phyloP scores from a whole-genome alignment of 805 yeast species.

The Sugiyamaella boreocaroliniensis region DNA sequence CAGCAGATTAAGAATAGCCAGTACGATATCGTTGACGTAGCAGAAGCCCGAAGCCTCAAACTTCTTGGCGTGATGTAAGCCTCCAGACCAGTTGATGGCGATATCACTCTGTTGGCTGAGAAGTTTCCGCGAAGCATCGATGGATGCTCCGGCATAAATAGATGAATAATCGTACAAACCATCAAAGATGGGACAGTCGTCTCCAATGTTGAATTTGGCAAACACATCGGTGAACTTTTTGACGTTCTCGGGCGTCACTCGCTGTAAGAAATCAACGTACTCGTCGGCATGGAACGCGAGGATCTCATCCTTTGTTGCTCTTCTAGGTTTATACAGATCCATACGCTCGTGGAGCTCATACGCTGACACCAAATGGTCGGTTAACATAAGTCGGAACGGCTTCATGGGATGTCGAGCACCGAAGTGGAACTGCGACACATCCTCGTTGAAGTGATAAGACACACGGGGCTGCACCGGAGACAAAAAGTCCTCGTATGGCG shows the following conservation, averaged over 20 bases:
- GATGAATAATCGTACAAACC: constrained; percentile 89
- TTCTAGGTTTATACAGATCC: constrained; percentile 81
- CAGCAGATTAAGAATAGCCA: constrained; percentile 72
- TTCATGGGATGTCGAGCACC: constrained; percentile 98
- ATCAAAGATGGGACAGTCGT: constrained; percentile 91
- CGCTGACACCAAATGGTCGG: constrained; percentile 82
- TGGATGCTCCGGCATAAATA: constrained; percentile 80
- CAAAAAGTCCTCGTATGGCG: constrained; percentile 41
- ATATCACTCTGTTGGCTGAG: constrained; percentile 79
- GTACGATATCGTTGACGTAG: constrained; percentile 81
- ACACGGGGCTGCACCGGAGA: constrained; percentile 38
- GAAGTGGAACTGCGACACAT: constrained; percentile 74
- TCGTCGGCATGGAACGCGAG: constrained; percentile 81
- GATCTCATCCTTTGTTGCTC: constrained; percentile 77
- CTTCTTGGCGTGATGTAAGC: constrained; percentile 88
- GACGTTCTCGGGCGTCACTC: constrained; percentile 69
- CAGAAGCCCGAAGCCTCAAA: constrained; percentile 88
- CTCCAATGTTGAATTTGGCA: constrained; percentile 80
- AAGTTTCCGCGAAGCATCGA: constrained; percentile 83
- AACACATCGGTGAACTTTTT: constrained; percentile 43
- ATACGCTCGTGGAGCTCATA: constrained; percentile 81
- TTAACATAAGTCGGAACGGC: constrained; percentile 87
- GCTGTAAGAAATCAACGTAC: constrained; percentile 67
- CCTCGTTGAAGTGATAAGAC: constrained; percentile 82
- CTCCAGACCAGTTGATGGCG: constrained; percentile 92